phyloP scores from a whole-genome alignment of 2,329 filamentous ascomycete species.

The Cladophialophora exuberans region DNA sequence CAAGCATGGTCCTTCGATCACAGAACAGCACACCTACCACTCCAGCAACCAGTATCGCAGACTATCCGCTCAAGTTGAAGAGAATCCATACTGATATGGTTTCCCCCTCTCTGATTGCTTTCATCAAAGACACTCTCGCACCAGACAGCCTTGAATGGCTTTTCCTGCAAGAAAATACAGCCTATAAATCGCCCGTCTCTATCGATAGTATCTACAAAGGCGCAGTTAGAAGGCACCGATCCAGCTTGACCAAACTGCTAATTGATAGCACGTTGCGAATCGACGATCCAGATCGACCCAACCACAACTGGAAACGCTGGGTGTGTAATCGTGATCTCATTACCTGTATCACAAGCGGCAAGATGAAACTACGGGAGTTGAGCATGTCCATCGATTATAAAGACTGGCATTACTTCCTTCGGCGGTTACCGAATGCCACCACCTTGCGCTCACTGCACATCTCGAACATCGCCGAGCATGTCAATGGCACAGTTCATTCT shows the following conservation, averaged over 20 bases:
- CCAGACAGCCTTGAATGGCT: conserved; percentile 80
- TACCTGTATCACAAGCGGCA: conserved; percentile 73
- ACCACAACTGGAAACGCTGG: conserved; percentile 67
- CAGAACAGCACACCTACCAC: conserved; percentile 35
- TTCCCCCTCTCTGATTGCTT: conserved; percentile 69
- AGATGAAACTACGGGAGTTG: conserved; percentile 74
- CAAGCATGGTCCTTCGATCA: conserved; percentile 60
- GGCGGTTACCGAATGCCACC: conserved; percentile 70
- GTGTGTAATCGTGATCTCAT: conserved; percentile 70
- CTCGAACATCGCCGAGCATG: conserved; percentile 66
- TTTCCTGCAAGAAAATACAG: conserved; percentile 70
- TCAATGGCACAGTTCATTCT: conserved; percentile 61
- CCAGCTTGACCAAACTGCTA: conserved; percentile 72
- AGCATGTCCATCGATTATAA: conserved; percentile 73
- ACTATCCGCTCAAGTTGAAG: conserved; percentile 69
- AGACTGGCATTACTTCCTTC: conserved; percentile 82
- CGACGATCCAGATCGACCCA: conserved; percentile 31
- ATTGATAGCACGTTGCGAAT: conserved; percentile 67
- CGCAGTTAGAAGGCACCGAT: conserved; percentile 69
- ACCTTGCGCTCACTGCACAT: conserved; percentile 73
- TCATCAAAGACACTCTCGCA: conserved; percentile 75
- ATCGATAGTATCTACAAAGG: conserved; percentile 73
- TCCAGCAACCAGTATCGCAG: conserved; percentile 36
- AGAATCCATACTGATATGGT: conserved; percentile 75
- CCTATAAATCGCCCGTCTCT: conserved; percentile 61